A percentile compares a stretch with the other conserved stretches of the same genome.
These are phyloP conservation scores for Niveomyces coronatus DNA, from an alignment of 2,329 filamentous ascomycete species.

Conservation along the genomic window DNA sequence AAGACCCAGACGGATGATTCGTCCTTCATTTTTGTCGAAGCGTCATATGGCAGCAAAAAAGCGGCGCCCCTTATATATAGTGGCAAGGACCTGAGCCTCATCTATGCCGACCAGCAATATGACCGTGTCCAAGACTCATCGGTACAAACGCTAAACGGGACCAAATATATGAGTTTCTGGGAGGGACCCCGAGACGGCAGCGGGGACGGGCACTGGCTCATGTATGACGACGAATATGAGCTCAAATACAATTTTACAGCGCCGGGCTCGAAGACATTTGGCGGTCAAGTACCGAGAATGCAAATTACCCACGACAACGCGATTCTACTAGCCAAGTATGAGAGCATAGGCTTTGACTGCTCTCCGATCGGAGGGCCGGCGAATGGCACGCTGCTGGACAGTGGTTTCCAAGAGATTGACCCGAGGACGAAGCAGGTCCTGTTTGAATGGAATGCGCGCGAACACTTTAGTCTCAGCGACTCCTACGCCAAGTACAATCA, in stretches of 20 bases:
- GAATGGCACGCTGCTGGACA: conserved; percentile 23
- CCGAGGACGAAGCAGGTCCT: conserved; percentile 24
- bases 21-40: conserved; percentile 24
- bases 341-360: conserved; percentile 21
- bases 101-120: conserved; percentile 27
- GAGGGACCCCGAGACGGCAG: conserved; percentile 18
- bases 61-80: conserved; percentile 26
- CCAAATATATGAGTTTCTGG: conserved; percentile 27
- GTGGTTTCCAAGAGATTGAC: conserved; percentile 30
- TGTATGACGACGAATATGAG: conserved; percentile 26
- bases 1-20: conserved; percentile 17
- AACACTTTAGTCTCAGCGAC: conserved; percentile 20
- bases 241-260: conserved; percentile 28
- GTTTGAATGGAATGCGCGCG: conserved; percentile 27
- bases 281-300: conserved; percentile 33
- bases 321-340: conserved; percentile 32
- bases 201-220: conserved; percentile 20
- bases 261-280: conserved; percentile 21
- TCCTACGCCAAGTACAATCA: conserved; percentile 19
- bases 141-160: conserved; percentile 21
- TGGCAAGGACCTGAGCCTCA: conserved; percentile 24
- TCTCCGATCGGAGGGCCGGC: conserved; percentile 21
- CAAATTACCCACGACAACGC: conserved; percentile 30
- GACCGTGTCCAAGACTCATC: conserved; percentile 17
- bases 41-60: conserved; percentile 14